A percentile compares a stretch with the other conserved stretches of the same genome.
Evolutionary conservation across 1,284 basidiomycete species (phyloP).

Genomic region (Boletus semigastroideus): DNA sequence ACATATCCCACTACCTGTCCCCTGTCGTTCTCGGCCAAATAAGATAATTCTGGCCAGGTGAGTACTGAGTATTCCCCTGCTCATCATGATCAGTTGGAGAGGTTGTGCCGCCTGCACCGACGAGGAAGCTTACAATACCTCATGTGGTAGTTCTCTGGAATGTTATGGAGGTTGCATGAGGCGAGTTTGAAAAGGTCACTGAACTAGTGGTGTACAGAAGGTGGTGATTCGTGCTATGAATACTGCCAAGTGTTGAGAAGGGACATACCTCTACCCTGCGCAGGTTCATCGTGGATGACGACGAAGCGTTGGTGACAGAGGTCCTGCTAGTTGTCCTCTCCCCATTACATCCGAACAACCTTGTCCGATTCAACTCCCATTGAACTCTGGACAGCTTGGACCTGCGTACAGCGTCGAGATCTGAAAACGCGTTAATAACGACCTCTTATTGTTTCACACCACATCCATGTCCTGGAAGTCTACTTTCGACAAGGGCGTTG

Average conservation of each 20-base stretch:
- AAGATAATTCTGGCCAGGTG: constrained; percentile 94
- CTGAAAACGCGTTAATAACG: too few species aligned
- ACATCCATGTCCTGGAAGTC: constrained; percentile 39
- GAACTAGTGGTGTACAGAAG: constrained; percentile 13
- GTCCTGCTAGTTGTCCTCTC: too few species aligned
- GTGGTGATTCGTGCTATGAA: background rate
- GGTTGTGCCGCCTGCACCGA: background rate
- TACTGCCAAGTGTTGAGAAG: background rate
- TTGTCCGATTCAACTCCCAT: too few species aligned
- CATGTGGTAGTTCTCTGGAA: constrained; percentile 87
- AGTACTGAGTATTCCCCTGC: constrained; percentile 86
- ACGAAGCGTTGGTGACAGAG: background rate
- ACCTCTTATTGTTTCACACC: too few species aligned
- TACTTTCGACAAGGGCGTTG: constrained; percentile 43
- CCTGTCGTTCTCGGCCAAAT: constrained; percentile 88
- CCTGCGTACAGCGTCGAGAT: too few species aligned
- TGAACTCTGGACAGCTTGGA: too few species aligned
- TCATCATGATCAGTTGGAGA: constrained; percentile 8
- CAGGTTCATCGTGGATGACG: constrained; percentile 26
- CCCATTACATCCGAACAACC: too few species aligned
- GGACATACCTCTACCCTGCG: constrained; percentile 29
- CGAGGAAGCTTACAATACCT: constrained; percentile 70
- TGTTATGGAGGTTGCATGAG: constrained; percentile 79
- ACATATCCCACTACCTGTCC: constrained; percentile 95
- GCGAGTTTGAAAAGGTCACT: constrained; percentile 26